Base-by-base conservation (phyloP, 495 filamentous ascomycete genomes). In the Amniculicola lignicola region DNA sequence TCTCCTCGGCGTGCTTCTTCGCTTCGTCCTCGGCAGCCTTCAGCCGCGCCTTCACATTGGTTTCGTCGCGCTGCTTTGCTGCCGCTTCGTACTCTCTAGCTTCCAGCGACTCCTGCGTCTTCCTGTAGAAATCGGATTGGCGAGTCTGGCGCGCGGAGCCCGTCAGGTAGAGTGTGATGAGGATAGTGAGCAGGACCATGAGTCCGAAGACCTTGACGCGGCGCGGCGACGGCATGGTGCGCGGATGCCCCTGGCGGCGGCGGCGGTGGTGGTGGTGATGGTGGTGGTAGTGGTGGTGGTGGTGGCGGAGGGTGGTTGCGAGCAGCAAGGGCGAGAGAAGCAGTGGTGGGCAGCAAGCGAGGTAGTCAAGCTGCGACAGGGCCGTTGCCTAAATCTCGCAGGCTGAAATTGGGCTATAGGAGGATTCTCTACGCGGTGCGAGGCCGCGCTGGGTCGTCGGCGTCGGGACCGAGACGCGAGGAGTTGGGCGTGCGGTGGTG, bases 181-280 rank as follows among this genome's bases (percentile, higher is more conserved):
- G 68, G 42, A 88, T 66, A 45, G 74, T 67, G 50, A 78, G 74
- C 45, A 86, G 63, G 46, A 83, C 68, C 19, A 79, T 67, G 66
- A 86, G 73, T 36, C 76, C 72, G 31, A 88, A 67, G 35, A 81
- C 68, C 40, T 79, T 79, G 42, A 87, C 55, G 50, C 87, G 82
- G 55, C 87, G 81, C 59, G 78, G 77, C 1, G 87, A 87, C 61
- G 83, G 80, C 88, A 92, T 91, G 11, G 21, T 38, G 41, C 11
- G 7, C n/a, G n/a, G n/a, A n/a, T n/a, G n/a, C n/a, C n/a, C n/a
- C n/a, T n/a, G n/a, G n/a, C n/a, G n/a, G n/a, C n/a, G n/a, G n/a
- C n/a, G n/a, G n/a, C n/a, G 29, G 7, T 31, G 22, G 16, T 9
- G 31, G 12, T 24, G 4, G 10, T 3, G 23, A 4, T 22, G 33